Percentiles rank a stretch among this genome's conserved stretches.
Conservation (phyloP, 139 green algal genomes). For the Edaphochlamys debaryana region DNA sequence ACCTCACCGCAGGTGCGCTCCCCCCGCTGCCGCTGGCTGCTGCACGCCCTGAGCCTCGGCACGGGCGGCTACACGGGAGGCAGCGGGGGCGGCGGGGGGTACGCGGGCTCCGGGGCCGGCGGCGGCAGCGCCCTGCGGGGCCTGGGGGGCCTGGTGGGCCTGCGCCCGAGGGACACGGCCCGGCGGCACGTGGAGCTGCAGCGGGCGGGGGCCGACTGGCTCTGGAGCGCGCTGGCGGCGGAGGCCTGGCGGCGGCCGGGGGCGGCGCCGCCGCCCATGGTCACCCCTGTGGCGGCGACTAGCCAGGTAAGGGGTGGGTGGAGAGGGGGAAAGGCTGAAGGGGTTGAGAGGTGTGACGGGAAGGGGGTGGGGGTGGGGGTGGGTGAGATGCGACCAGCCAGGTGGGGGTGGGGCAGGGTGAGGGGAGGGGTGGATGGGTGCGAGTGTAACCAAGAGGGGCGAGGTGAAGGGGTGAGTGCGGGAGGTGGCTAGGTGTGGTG, state of each 20-base stretch:
- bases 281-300: conserved; percentile 4
- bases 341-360: no score
- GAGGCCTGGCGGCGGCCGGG: conserved; percentile 18
- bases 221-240: conserved; percentile 46
- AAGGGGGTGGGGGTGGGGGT: no score
- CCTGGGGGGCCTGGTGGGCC: conserved; percentile 24
- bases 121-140: neutral
- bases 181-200: conserved; percentile 51
- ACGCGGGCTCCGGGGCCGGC: neutral
- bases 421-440: neutral
- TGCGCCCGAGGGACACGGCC: conserved; percentile 23
- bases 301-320: conserved; percentile 25
- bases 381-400: no score
- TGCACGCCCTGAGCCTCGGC: conserved; percentile 33
- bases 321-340: no score
- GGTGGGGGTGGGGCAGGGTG: neutral
- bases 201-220: conserved; percentile 53
- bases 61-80: neutral
- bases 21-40: conserved; percentile 26
- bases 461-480: no score
- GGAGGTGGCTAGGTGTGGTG: no score
- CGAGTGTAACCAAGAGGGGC: no score
- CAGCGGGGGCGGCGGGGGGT: neutral
- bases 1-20: no score
- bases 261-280: conserved; percentile 21